Percentiles rank a stretch among this genome's conserved stretches.
phyloP scores from a whole-genome alignment of 169 alveolate genomes.

The Cryptosporidium ubiquitum region DNA sequence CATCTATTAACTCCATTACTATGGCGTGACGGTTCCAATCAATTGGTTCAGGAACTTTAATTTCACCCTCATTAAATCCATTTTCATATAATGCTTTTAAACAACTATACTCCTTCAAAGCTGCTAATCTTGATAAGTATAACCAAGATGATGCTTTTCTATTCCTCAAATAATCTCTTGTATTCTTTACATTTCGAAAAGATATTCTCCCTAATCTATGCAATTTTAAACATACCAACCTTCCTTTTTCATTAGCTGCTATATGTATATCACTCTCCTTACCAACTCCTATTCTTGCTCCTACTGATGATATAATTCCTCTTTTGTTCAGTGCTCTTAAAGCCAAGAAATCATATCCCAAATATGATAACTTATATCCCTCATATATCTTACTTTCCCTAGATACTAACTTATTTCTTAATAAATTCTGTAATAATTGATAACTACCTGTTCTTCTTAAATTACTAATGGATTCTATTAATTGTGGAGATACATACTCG shows the following conservation, averaged over 20 bases:
- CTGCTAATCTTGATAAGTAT: conserved; percentile 98
- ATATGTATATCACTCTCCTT: conserved; percentile 98
- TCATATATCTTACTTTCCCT: conserved; percentile 94
- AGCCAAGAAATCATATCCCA: conserved; percentile 98
- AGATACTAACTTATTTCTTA: conserved; percentile 92
- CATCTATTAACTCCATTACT: conserved; percentile 95
- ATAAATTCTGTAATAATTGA: conserved; percentile 87
- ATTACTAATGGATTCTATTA: conserved; percentile 96
- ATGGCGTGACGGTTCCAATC: conserved; percentile 98
- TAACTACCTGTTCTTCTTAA: conserved; percentile 89
- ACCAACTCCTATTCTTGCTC: conserved; percentile 97
- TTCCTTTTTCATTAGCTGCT: conserved; percentile 91
- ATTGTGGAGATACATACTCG: conserved; percentile 94
- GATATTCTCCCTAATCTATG: conserved; percentile 97
- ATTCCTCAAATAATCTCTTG: conserved; percentile 97
- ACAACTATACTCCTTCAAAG: conserved; percentile 96
- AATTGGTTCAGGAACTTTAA: conserved; percentile 92
- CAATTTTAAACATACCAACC: conserved; percentile 88
- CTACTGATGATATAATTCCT: conserved; percentile 91
- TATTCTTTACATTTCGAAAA: conserved; percentile 96
- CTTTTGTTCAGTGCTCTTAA: conserved; percentile 93
- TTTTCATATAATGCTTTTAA: conserved; percentile 94
- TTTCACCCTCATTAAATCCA: conserved; percentile 86
- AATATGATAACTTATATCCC: conserved; percentile 96
- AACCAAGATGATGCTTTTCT: conserved; percentile 97